Base-by-base conservation (phyloP, 1,284 basidiomycete genomes). In the Tilletia horrida region DNA sequence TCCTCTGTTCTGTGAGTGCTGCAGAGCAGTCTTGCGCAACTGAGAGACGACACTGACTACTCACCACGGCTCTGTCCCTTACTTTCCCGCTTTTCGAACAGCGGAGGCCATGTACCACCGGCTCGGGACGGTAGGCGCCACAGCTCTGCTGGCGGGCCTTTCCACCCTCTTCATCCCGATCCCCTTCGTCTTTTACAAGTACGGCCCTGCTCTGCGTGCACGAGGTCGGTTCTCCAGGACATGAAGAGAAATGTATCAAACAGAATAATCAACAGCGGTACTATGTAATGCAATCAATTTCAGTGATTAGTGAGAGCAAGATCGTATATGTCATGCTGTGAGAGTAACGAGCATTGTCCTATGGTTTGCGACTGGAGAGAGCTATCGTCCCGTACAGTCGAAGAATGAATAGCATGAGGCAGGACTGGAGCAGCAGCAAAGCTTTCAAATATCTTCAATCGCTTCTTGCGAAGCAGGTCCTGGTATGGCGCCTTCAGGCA, bases 131-230 rank as follows among this genome's bases (percentile, higher is more conserved):
- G 62, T 61, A 3, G 71, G 71, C 35, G 66, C 71, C 16, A 50
- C 71, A 11, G 63, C 64, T 31, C 59, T 72, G 8, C 27, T 72
- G 11, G 71, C 71, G 9, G 69, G 66, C 13, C 47, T 72, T 18
- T 68, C 71, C 44, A 35, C 67, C 23, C 62, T 67, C 27, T 70
- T 69, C 69, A 64, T 69, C 21, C 70, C 70, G 18, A 47, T 70
- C 13, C 70, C 66, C 7, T 71, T 71, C 44, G 16, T 72, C 18
- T 71, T 72, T 31, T 68, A 65, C 23, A 21, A 57, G 18, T 72
- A 71, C 47, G 69, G 71, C 16, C 63, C 71, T 3, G 62, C 43
- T 21, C 27, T 72, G 14, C 42, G 71, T 44, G 69, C 65, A 14
- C 63, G 52, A 25, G 61, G 63, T 25, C 44, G 43, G n/a, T 71